Base-by-base conservation (phyloP, 1,284 basidiomycete species). In the Microbotryum scabiosae region DNA sequence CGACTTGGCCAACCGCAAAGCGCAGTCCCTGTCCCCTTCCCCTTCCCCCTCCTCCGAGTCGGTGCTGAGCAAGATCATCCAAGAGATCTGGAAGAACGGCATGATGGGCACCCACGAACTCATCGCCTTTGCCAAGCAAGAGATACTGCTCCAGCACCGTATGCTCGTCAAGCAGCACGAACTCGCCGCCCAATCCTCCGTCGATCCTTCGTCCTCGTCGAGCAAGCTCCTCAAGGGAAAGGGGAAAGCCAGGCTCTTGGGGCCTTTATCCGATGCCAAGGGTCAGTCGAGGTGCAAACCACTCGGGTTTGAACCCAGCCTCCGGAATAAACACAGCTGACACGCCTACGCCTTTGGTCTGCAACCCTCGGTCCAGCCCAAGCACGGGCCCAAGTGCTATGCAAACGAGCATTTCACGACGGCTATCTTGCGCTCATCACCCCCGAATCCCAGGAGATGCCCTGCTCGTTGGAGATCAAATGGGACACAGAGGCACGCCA, bases 1-100 rank as follows among this genome's bases (percentile, higher is more conserved):
- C 46, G 90, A 88, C 82, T 86, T 91, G 72, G 84, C 87, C 3
- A 81, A 82, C 51, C 36, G 36, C 16, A 41, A 41, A 18, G 82
- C 81, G 5, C 83, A 84, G n/a, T 87, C 36, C 49, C 47, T 41
- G 25, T 41, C 49, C 48, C 50, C 26, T 20, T 28, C 46, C 23
- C 51, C 57, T 23, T 28, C 46, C 30, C 51, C 57, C n/a, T 56
- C 58, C 21, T 26, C 53, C 10, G 21, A 36, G 44, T 32, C 36
- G 30, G 56, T 58, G 12, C 55, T 62, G 21, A 25, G 30, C 5
- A 56, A 62, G 44, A 56, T 56, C 43, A 57, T 57, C 23, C 36
- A 41, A 18, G 36, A 28, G 26, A 23, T 49, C 47, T 49, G 26
- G 36, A 41, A 41, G 36, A 41, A 41, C 16, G 36, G 36, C 36